Conservation (phyloP, 768 basidiomycete genomes). For the Naganishia kalamii region DNA sequence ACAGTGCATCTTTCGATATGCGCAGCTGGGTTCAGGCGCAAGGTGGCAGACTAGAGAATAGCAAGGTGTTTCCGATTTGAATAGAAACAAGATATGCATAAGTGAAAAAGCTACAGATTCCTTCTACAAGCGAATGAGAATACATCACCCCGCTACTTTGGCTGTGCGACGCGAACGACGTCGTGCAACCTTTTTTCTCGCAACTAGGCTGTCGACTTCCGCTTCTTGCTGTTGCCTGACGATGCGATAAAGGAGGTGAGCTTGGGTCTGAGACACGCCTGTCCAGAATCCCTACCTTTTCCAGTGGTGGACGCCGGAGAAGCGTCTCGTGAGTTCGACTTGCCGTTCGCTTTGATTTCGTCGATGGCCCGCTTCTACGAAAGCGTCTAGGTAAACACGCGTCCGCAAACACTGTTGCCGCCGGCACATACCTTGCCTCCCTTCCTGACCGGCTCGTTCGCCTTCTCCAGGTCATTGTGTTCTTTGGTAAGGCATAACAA, state of each 20-base stretch:
- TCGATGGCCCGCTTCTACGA: conserved; percentile 27
- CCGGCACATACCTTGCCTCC: conserved; percentile 33
- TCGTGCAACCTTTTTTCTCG: background rate
- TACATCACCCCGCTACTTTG: background rate
- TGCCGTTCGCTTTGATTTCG: conserved; percentile 23
- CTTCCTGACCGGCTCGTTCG: conserved; percentile 61
- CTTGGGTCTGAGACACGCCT: too few species aligned
- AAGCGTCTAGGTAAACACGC: background rate
- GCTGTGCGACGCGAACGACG: background rate
- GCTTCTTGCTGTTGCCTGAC: conserved; percentile 4
- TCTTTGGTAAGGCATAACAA: conserved; percentile 90
- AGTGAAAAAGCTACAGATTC: background rate
- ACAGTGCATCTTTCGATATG: background rate
- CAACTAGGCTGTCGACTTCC: conserved; percentile 9
- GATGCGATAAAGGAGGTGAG: background rate
- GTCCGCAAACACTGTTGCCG: too few species aligned
- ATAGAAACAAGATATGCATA: background rate
- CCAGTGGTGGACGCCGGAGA: conserved; percentile 12
- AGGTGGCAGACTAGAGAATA: background rate
- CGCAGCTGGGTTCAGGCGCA: background rate
- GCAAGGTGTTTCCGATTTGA: background rate
- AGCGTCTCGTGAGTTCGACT: conserved; percentile 13
- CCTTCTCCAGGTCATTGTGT: conserved; percentile 50
- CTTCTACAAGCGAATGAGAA: background rate
- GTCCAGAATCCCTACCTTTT: background rate